Conservation (phyloP, 1,139 yeast genomes). For the Taphrina wiesneri region DNA sequence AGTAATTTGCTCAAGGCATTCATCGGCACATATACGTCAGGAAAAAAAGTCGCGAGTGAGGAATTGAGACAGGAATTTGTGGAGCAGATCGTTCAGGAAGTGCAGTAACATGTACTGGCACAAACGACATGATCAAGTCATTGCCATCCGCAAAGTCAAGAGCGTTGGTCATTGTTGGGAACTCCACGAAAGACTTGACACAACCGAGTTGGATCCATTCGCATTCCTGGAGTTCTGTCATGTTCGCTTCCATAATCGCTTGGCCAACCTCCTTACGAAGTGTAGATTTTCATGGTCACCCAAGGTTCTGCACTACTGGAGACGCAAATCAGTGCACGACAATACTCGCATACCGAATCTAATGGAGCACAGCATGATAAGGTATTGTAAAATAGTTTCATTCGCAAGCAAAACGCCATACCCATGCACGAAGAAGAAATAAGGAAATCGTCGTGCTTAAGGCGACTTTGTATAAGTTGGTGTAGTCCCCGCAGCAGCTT, state of each 20-base stretch:
- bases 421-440: neutral
- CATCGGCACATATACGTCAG: conserved; percentile 20
- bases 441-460: neutral
- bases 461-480: conserved; percentile 28
- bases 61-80: conserved; percentile 18
- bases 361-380: too few species aligned
- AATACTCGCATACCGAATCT: neutral
- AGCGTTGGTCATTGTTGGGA: too few species aligned
- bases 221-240: too few species aligned
- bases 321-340: too few species aligned
- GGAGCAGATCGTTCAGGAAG: conserved; percentile 11
- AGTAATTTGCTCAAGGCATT: conserved; percentile 1
- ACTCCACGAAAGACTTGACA: too few species aligned
- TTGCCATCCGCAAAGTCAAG: too few species aligned
- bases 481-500: conserved; percentile 24
- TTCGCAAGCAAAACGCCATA: conserved; percentile 4
- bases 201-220: too few species aligned
- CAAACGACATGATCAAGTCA: neutral
- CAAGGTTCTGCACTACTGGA: too few species aligned
- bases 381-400: neutral
- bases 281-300: too few species aligned
- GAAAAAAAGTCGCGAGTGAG: conserved; percentile 25
- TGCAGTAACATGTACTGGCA: neutral
- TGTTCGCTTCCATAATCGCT: too few species aligned
- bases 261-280: too few species aligned